Evolutionary conservation across 2,329 filamentous ascomycete genomes (phyloP).

Genomic region (Geoglossum cookeanum): DNA sequence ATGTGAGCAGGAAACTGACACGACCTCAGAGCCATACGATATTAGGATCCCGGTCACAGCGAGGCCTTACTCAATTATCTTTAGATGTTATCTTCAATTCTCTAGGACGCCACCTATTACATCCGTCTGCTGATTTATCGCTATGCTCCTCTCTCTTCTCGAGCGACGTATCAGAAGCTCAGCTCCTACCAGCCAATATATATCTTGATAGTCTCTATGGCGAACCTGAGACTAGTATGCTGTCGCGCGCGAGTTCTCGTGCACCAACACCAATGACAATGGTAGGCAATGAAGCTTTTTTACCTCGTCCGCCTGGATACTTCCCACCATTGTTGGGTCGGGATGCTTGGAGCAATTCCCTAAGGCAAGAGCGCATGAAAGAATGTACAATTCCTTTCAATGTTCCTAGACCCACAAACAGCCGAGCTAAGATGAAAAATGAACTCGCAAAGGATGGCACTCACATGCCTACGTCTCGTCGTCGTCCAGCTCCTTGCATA

Average conservation of each 20-base stretch:
- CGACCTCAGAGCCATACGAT: conserved; percentile 71
- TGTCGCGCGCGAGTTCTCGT: conserved; percentile 29
- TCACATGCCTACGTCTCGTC: conserved; percentile 8
- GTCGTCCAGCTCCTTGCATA: not conserved
- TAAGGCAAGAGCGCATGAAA: conserved; percentile 15
- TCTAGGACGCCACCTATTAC: conserved; percentile 51
- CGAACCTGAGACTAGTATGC: conserved; percentile 28
- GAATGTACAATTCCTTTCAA: conserved; percentile 17
- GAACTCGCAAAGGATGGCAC: conserved; percentile 13
- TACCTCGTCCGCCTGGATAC: conserved; percentile 20
- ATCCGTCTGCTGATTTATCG: conserved; percentile 32
- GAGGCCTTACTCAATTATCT: conserved; percentile 78
- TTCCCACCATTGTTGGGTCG: conserved; percentile 10
- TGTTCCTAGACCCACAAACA: conserved; percentile 14
- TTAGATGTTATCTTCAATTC: conserved; percentile 81
- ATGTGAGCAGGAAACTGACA: not conserved
- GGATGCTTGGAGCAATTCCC: conserved; percentile 10
- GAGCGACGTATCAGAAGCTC: conserved; percentile 65
- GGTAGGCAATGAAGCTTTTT: conserved; percentile 18
- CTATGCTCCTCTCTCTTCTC: conserved; percentile 56
- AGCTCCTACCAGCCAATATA: conserved; percentile 49
- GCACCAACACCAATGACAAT: conserved; percentile 38
- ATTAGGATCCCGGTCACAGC: conserved; percentile 66
- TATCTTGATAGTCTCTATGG: conserved; percentile 67
- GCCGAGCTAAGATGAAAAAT: conserved; percentile 13